phyloP scores from a whole-genome alignment of 352 stramenopile genomes.

The Globisporangium camurandrum region DNA sequence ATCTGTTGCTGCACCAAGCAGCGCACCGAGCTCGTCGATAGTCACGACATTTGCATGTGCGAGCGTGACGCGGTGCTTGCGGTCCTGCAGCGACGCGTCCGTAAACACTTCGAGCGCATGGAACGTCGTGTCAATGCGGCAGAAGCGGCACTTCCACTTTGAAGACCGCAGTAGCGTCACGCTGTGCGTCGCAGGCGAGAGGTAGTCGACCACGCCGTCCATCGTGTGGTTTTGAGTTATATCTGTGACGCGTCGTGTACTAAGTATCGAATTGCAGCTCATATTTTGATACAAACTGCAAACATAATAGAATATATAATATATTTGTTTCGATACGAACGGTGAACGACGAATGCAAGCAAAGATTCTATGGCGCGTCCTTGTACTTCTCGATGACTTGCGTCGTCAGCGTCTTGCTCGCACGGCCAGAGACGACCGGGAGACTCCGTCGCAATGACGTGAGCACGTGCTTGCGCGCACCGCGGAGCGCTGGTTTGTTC shows the following conservation, averaged over 20 bases:
- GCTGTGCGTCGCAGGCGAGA: slow-evolving; percentile 19
- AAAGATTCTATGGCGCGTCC: slow-evolving; percentile 10
- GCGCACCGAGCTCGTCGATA: slow-evolving; percentile 44
- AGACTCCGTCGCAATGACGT: slow-evolving; percentile 17
- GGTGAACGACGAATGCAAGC: not conserved
- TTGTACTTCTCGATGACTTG: slow-evolving; percentile 27
- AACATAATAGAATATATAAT: not conserved
- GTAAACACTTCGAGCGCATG: slow-evolving; percentile 56
- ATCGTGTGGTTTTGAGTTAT: slow-evolving; percentile 4
- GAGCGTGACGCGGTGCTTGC: slow-evolving; percentile 41
- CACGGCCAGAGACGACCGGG: slow-evolving; percentile 21
- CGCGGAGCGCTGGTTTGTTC: slow-evolving; percentile 37
- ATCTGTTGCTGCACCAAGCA: slow-evolving; percentile 19
- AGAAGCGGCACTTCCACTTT: slow-evolving; percentile 49
- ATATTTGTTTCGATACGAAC: not conserved
- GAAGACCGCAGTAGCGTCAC: slow-evolving; percentile 17
- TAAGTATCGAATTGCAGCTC: too few species aligned
- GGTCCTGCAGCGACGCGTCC: slow-evolving; percentile 29
- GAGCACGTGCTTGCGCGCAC: slow-evolving; percentile 38
- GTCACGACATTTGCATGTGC: slow-evolving; percentile 28
- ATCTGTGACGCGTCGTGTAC: too few species aligned
- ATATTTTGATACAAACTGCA: too few species aligned
- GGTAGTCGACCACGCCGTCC: slow-evolving; percentile 54
- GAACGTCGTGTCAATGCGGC: slow-evolving; percentile 35
- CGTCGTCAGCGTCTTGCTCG: slow-evolving; percentile 43